These are phyloP conservation scores for Scedosporium dehoogii DNA, from an alignment of 2,329 filamentous ascomycete genomes.

Conservation along the genomic window DNA sequence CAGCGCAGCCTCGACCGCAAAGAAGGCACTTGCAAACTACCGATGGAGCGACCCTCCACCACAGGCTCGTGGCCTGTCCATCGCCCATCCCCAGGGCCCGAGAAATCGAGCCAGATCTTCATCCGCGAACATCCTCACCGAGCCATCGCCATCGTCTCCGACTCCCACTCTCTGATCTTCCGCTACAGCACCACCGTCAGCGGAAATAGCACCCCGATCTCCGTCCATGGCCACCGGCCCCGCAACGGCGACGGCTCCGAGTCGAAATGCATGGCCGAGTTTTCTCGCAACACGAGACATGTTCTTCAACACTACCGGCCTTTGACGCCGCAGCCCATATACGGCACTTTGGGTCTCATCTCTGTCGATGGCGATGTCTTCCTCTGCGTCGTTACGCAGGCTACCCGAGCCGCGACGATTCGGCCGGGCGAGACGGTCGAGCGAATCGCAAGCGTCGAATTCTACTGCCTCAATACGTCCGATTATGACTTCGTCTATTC, in stretches of 20 bases:
- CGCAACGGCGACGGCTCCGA: constrained; percentile 29
- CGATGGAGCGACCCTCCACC: constrained; percentile 10
- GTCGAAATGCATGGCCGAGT: constrained; percentile 79
- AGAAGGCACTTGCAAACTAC: background rate
- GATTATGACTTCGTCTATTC: constrained; percentile 72
- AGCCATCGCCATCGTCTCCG: constrained; percentile 75
- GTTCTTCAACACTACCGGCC: constrained; percentile 69
- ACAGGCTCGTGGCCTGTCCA: constrained; percentile 8
- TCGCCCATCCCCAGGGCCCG: constrained; percentile 30
- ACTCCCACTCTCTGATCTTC: constrained; percentile 73
- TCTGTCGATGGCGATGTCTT: constrained; percentile 79
- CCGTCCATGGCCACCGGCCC: constrained; percentile 34
- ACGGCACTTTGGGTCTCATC: constrained; percentile 82
- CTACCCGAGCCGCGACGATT: constrained; percentile 68
- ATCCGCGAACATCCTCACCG: constrained; percentile 81
- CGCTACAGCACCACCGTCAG: constrained; percentile 61
- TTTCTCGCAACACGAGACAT: constrained; percentile 52
- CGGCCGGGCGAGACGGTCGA: constrained; percentile 83
- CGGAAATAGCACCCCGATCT: constrained; percentile 52
- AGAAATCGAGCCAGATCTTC: constrained; percentile 65
- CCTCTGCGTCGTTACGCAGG: constrained; percentile 76
- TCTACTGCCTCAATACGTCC: constrained; percentile 81
- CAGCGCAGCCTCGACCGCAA: background rate
- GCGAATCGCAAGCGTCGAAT: constrained; percentile 77
- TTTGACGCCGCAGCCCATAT: constrained; percentile 62